Percentiles rank a stretch among this genome's conserved stretches.
Conservation (phyloP, 441 rosid genomes). For the Isatis lusitanica region DNA sequence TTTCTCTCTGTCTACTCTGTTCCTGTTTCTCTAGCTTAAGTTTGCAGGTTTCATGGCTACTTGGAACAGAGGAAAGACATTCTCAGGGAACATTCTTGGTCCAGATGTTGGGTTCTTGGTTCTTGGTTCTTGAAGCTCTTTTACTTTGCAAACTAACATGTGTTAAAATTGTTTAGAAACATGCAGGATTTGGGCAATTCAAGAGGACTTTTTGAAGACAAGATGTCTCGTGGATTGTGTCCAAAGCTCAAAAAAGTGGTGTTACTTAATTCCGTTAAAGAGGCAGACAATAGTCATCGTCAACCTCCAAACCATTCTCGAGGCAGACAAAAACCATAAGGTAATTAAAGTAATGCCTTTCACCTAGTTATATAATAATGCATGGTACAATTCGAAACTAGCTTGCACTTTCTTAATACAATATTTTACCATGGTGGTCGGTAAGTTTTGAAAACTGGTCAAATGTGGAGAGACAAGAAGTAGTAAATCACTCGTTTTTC, state of each 20-base stretch:
- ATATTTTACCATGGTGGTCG: constrained; percentile 16
- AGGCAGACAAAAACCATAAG: constrained; percentile 27
- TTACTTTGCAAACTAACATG: constrained; percentile 15
- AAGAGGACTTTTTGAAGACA: constrained; percentile 33
- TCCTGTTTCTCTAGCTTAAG: constrained; percentile 15
- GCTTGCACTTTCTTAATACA: constrained; percentile 12
- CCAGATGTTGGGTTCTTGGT: constrained; percentile 27
- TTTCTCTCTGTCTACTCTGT: constrained; percentile 16
- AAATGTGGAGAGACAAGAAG: constrained; percentile 26
- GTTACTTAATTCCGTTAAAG: constrained; percentile 7
- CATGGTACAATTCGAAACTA: not conserved
- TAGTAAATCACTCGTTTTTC: constrained; percentile 33
- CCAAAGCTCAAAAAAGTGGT: constrained; percentile 24
- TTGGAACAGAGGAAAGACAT: constrained; percentile 24
- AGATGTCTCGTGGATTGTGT: constrained; percentile 28
- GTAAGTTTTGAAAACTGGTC: constrained; percentile 22
- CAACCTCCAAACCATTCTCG: constrained; percentile 31
- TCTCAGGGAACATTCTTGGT: constrained; percentile 39
- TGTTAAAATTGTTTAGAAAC: constrained; percentile 17
- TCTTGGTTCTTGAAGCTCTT: constrained; percentile 31
- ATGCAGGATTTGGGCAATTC: constrained; percentile 27
- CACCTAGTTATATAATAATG: not conserved
- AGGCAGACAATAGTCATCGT: constrained; percentile 19
- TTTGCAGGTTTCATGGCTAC: constrained; percentile 31
- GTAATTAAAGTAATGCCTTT: constrained; percentile 6